Evolutionary conservation across 805 yeast species (phyloP), one percentile per base, ranked within the genome.

Genomic region (Candida yuanshanica): DNA sequence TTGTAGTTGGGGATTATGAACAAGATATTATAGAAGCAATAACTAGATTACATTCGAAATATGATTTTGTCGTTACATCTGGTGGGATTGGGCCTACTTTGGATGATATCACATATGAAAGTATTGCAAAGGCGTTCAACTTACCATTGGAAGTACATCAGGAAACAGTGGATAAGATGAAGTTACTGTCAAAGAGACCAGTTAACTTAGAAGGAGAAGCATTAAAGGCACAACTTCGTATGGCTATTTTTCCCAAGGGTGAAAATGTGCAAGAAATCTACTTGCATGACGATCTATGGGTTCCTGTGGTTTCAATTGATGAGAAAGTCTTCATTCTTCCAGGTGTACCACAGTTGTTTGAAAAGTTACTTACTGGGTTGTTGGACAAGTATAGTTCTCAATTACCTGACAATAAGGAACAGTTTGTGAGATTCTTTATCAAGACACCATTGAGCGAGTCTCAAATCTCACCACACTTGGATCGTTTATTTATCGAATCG

Each of bases 81-180:
- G 74, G 74, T 6, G 72, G 77, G 0, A 85, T 88, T 44, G 96
- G 96, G 0, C 85, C 95, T 5, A 88, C 96, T 0, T 95, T 87
- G 52, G 96, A 88, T 56, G 96, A 88, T 58, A 82, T 88, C 45
- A 87, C 95, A 1, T 88, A 88, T 59, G 78, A 76, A 39, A 69
- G 85, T 2, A 59, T 88, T n/a, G 86, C 91, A 1, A 72, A 71
- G 48, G 83, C 84, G 7, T 87, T 69, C 48, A 60, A 60, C 2
- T 55, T 83, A 7, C 71, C 72, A 0, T 59, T 79, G 43, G 60
- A 58, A 34, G 56, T 81, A 14, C 81, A 88, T 58, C 52, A 62
- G 20, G 79, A 70, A 23, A 79, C 86, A 2, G 82, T 75, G 16
- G 68, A 63, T 2, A 65, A 78, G 44, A 87, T 85, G 93, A 64